Percentiles rank a stretch among this genome's conserved stretches.
Conservation (phyloP, 768 basidiomycete species). For the Lyophyllum shimeji region DNA sequence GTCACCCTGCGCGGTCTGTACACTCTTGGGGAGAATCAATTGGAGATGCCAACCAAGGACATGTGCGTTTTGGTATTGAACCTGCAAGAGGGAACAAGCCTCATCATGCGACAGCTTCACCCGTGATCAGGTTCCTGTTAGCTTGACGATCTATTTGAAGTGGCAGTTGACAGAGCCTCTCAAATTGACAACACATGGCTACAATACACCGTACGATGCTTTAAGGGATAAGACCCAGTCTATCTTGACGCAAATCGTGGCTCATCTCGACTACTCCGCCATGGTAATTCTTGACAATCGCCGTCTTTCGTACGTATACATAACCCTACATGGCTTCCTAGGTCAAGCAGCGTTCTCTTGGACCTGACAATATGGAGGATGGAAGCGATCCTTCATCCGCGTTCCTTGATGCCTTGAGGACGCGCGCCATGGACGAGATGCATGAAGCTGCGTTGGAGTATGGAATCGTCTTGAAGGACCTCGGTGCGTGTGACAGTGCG, state of each 20-base stretch:
- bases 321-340: slow-evolving; percentile 21
- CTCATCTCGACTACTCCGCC: slow-evolving; percentile 59
- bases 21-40: slow-evolving; percentile 80
- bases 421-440: slow-evolving; percentile 86
- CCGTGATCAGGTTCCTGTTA: slow-evolving; percentile 84
- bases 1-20: slow-evolving; percentile 79
- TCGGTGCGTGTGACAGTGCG: slow-evolving; percentile 42
- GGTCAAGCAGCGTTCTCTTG: slow-evolving; percentile 81
- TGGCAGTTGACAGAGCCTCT: slow-evolving; percentile 58
- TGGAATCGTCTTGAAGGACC: slow-evolving; percentile 79
- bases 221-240: slow-evolving; percentile 83
- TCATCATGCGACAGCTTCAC: slow-evolving; percentile 55
- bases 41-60: slow-evolving; percentile 87
- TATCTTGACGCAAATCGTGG: slow-evolving; percentile 83
- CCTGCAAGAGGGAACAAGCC: not conserved
- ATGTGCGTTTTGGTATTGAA: slow-evolving; percentile 50
- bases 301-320: not conserved
- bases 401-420: slow-evolving; percentile 80
- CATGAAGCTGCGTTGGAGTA: slow-evolving; percentile 80
- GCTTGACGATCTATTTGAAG: slow-evolving; percentile 81
- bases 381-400: slow-evolving; percentile 67
- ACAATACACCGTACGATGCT: slow-evolving; percentile 80
- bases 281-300: slow-evolving; percentile 28
- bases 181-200: slow-evolving; percentile 80
- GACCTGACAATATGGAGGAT: slow-evolving; percentile 74